Percentiles rank a stretch among this genome's conserved stretches.
Conservation (phyloP, 495 filamentous ascomycete species). For the Cladorrhinum samala region DNA sequence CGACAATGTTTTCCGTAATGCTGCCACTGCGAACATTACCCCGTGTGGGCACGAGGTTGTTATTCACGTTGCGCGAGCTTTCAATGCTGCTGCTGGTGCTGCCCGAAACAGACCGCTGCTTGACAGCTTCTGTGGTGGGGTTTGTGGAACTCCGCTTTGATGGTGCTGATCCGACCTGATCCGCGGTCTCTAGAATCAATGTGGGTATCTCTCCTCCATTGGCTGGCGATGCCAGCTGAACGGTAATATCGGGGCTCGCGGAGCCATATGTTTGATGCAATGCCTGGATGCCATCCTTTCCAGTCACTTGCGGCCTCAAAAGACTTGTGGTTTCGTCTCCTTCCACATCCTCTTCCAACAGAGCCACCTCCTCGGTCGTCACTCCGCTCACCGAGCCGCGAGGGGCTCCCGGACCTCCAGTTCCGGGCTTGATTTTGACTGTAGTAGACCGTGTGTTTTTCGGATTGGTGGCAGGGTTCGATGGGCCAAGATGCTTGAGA, state of each 20-base stretch:
- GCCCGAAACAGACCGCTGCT: constrained; percentile 13
- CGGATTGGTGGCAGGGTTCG: constrained; percentile 80
- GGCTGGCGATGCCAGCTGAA: constrained; percentile 23
- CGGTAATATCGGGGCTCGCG: constrained; percentile 29
- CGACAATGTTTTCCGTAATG: constrained; percentile 82
- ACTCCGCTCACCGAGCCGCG: constrained; percentile 21
- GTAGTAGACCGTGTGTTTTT: constrained; percentile 75
- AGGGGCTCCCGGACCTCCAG: constrained; percentile 9
- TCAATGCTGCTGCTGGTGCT: constrained; percentile 13
- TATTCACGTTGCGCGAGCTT: constrained; percentile 13
- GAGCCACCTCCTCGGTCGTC: constrained; percentile 11
- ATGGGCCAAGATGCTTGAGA: constrained; percentile 84
- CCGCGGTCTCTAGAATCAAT: constrained; percentile 15
- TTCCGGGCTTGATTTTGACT: constrained; percentile 82
- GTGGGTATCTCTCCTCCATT: constrained; percentile 14
- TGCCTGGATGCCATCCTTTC: constrained; percentile 65
- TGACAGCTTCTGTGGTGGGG: not conserved
- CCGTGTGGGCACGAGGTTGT: constrained; percentile 31
- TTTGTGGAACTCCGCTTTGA: constrained; percentile 20
- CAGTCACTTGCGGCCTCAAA: constrained; percentile 29
- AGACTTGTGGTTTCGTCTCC: constrained; percentile 38
- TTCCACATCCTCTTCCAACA: constrained; percentile 11
- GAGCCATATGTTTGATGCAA: constrained; percentile 63
- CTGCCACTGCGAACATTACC: constrained; percentile 69
- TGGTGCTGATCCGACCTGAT: constrained; percentile 19